Evolutionary conservation across 345 rosid genomes (phyloP), one percentile per base, ranked within the genome.

Genomic region (Adansonia digitata): DNA sequence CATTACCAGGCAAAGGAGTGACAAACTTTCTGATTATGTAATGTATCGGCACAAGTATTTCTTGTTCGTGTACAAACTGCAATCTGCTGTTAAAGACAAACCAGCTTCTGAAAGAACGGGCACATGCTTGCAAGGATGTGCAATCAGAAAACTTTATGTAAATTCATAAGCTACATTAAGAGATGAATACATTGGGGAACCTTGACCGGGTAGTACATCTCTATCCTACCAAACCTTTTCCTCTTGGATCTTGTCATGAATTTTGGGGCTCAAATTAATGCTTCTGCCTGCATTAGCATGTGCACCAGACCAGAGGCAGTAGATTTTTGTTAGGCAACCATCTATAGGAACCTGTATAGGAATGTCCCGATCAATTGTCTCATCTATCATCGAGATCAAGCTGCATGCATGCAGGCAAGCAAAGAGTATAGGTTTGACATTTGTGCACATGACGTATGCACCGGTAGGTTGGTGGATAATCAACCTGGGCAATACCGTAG

Each of bases 241-340:
- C 3, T 31, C 34, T 31, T 31, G 34, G 34, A 31, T 31, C 34
- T 31, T 31, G 34, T 11, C 34, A 31, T 1, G 34, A 31, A 2
- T 37, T 7, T 14, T n/a, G 55, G 13, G 51, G 2, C 73, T 82
- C 81, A 84, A 13, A 65, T 35, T 46, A 75, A 66, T 51, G 74
- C 59, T 24, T 84, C 84, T 5, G 84, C n/a, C n/a, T n/a, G n/a
- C n/a, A n/a, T n/a, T n/a, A 92, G 73, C 0, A 97, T 88, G 82
- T 90, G 96, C 96, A 92, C 90, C 98, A 96, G 92, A 12, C 94
- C 96, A 56, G 93, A 89, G 0, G 88, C 92, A 6, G 92, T 74
- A 15, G 80, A 1, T 82, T 66, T 78, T 83, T 0, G 89, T 89
- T 31, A 43, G 66, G 64, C 82, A 88, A 17, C 83, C 85, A 26